phyloP scores from a whole-genome alignment of 352 stramenopile genomes.

The Pythium aquatile region DNA sequence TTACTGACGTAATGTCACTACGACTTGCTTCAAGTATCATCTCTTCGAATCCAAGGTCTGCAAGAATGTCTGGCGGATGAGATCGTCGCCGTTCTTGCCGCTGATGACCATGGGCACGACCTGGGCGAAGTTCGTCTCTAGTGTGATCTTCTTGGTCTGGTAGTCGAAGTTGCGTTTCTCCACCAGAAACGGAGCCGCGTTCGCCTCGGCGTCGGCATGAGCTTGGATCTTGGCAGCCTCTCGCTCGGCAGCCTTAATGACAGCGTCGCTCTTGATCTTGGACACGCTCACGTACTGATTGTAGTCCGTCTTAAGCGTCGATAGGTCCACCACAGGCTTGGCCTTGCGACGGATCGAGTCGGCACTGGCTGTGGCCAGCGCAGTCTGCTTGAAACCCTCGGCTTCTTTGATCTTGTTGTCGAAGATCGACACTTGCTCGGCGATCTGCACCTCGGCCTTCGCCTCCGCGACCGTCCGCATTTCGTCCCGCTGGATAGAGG shows the following conservation, averaged over 20 bases:
- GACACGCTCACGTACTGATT: conserved; percentile 68
- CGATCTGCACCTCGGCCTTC: conserved; percentile 74
- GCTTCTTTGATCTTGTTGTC: conserved; percentile 73
- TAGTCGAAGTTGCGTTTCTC: conserved; percentile 82
- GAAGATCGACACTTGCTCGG: conserved; percentile 47
- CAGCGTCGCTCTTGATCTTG: conserved; percentile 58
- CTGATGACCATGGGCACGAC: conserved; percentile 77
- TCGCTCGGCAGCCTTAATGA: conserved; percentile 64
- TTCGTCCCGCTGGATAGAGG: conserved; percentile 75
- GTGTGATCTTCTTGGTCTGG: conserved; percentile 63
- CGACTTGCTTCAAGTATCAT: neutral
- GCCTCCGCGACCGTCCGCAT: conserved; percentile 70
- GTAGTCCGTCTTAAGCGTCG: conserved; percentile 53
- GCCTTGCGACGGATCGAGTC: conserved; percentile 62
- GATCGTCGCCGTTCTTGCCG: conserved; percentile 79
- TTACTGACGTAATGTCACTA: conserved; percentile 1
- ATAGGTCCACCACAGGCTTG: conserved; percentile 52
- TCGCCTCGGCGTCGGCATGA: conserved; percentile 60
- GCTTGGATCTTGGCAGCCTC: conserved; percentile 52
- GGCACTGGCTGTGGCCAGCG: conserved; percentile 49
- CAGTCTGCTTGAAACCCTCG: conserved; percentile 69
- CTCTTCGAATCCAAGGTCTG: conserved; percentile 36
- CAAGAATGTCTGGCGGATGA: conserved; percentile 66
- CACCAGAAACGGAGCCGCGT: conserved; percentile 50
- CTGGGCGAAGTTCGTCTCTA: conserved; percentile 60